phyloP scores from a whole-genome alignment of 2,329 filamentous ascomycete genomes.

The Pseudogymnoascus sp. region DNA sequence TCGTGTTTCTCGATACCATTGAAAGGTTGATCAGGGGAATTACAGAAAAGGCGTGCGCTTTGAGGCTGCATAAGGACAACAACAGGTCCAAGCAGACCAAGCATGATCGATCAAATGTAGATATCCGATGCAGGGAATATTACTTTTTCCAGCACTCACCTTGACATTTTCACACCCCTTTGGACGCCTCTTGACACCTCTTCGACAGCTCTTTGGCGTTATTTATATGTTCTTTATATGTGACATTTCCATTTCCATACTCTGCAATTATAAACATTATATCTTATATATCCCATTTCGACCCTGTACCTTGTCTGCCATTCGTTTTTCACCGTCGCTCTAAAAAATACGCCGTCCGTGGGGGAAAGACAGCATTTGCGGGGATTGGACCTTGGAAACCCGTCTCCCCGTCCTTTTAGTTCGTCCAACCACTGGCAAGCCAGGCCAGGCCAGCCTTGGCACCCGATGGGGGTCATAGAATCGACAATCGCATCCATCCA shows the following conservation, averaged over 20 bases:
- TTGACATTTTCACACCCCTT: background rate
- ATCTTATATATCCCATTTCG: background rate
- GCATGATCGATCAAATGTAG: background rate
- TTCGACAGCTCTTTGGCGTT: background rate
- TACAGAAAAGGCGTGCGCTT: background rate
- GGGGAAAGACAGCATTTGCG: background rate
- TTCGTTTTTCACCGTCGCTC: background rate
- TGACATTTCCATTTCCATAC: background rate
- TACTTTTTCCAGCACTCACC: background rate
- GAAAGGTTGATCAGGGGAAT: slow-evolving; percentile 2
- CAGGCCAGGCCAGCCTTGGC: background rate
- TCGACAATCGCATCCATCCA: slow-evolving; percentile 6
- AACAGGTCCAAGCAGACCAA: slow-evolving; percentile 13
- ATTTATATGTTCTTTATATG: background rate
- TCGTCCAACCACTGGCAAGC: slow-evolving; percentile 1
- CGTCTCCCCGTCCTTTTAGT: background rate
- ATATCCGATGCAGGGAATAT: background rate
- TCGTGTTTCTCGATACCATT: slow-evolving; percentile 7
- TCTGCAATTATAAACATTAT: background rate
- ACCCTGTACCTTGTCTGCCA: background rate
- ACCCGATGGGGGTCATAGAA: slow-evolving; percentile 6
- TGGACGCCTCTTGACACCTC: background rate
- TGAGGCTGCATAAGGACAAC: background rate
- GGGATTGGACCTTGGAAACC: background rate
- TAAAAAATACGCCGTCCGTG: background rate